Base-by-base conservation (phyloP, 148 eudicot species). In the Euryodendron excelsum region DNA sequence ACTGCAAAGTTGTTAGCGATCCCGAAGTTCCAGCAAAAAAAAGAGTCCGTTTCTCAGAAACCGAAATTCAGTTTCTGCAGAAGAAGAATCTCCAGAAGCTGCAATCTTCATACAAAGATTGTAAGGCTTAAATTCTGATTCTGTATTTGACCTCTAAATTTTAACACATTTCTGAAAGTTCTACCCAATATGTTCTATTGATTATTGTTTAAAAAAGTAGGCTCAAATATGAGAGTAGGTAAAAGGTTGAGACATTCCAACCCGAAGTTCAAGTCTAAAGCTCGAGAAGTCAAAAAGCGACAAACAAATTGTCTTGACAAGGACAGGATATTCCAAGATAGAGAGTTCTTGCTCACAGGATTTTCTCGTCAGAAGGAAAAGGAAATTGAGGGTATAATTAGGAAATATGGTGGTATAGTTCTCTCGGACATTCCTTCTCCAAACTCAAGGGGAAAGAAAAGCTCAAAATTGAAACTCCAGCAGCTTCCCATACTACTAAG, bases 321-420 rank as follows among this genome's bases (percentile, higher is more conserved):
- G 79, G 85, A 82, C 78, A 86, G 82, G 68, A 76, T 94, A 81
- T 90, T 94, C 74, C 92, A 77, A 74, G 86, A 89, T 44, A 72
- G 90, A 65, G 89, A 91, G 63, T 94, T 94, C 84, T 84, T 94
- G 83, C 85, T 94, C 1, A 92, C 97, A 33, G 97, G 98, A 77
- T 87, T 92, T 82, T 86, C 97, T 41, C 52, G 80, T 34, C 84
- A 83, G 84, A 92, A 86, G 80, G 90, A 91, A 79, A 89, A 84
- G 77, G 90, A 90, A 84, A 78, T 91, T 36, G 92, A 91, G 61
- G 86, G 85, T 61, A 55, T 91, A 69, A 80, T 94, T 73, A 83
- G 82, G 86, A 87, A 86, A 79, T 73, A 89, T 84, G 98, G 97
- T 87, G 98, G 98, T 44, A 83, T 67, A 66, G 90, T 92, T 83